phyloP scores from a whole-genome alignment of 345 rosid species.

The Ceriops tagal region DNA sequence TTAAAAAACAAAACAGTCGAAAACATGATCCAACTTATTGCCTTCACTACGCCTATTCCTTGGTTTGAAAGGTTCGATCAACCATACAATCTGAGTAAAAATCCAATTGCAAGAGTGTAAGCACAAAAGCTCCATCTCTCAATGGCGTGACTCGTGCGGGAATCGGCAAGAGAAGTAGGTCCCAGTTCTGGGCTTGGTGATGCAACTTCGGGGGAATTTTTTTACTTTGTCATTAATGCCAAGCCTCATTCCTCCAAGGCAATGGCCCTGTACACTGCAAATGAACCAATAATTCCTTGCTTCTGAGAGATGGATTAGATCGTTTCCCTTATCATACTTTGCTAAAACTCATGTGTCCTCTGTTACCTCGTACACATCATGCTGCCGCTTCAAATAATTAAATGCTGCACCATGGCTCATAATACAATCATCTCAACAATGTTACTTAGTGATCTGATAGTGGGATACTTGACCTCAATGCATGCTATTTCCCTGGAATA shows the following conservation, averaged over 20 bases:
- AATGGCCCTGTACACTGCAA: conserved; percentile 47
- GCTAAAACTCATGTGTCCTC: conserved; percentile 40
- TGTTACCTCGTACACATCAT: conserved; percentile 43
- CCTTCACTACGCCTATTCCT: not conserved
- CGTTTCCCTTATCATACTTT: conserved; percentile 42
- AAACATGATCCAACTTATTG: not conserved
- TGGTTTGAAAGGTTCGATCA: not conserved
- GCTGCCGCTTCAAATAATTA: conserved; percentile 43
- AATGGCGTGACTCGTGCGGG: conserved; percentile 3
- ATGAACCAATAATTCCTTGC: conserved; percentile 50
- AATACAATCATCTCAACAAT: no score
- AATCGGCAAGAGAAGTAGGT: conserved; percentile 16
- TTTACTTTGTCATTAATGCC: conserved; percentile 22
- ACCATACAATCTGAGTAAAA: conserved; percentile 1
- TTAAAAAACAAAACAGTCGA: not conserved
- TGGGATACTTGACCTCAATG: no score
- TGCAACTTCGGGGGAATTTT: conserved; percentile 1
- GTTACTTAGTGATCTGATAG: no score
- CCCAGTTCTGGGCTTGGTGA: not conserved
- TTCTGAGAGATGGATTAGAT: conserved; percentile 30
- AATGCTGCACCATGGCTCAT: conserved; percentile 31
- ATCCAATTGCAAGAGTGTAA: not conserved
- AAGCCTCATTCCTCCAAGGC: conserved; percentile 62
- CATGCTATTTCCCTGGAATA: no score
- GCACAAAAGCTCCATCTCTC: conserved; percentile 7